These are phyloP conservation scores for Inga oerstediana DNA, from an alignment of 306 rosid species.

Conservation along the genomic window DNA sequence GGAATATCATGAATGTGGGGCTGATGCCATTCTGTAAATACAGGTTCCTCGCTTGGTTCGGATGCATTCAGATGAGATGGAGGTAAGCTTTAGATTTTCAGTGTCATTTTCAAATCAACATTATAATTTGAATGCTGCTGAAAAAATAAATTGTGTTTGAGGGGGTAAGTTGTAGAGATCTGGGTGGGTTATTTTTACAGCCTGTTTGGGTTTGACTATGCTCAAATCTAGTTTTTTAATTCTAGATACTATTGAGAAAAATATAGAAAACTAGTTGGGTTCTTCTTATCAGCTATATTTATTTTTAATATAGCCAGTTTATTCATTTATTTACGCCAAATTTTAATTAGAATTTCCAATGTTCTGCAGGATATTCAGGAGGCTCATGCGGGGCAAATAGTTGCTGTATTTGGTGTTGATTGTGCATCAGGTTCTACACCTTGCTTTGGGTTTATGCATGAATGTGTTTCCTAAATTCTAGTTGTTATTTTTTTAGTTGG, in stretches of 20 bases:
- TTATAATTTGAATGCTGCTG: conserved; percentile 18
- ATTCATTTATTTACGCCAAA: conserved; percentile 1
- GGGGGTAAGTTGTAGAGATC: conserved; percentile 3
- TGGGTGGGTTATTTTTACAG: neutral
- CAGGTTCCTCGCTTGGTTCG: conserved; percentile 99
- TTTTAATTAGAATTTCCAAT: conserved; percentile 20
- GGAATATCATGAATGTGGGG: conserved; percentile 23
- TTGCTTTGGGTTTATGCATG: conserved; percentile 23
- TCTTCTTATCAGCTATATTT: conserved; percentile 14
- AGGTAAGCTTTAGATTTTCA: conserved; percentile 59
- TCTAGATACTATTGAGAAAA: neutral
- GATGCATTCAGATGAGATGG: conserved; percentile 97
- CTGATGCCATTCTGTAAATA: conserved; percentile 32
- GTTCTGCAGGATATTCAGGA: conserved; percentile 84
- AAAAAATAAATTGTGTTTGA: neutral
- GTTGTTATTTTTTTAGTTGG: conserved; percentile 3
- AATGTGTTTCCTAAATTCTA: conserved; percentile 10
- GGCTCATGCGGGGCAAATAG: conserved; percentile 98
- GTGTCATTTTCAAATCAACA: conserved; percentile 6
- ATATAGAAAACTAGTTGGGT: conserved; percentile 1
- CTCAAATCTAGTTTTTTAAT: neutral
- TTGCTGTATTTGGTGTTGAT: conserved; percentile 98
- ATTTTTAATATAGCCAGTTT: conserved; percentile 1
- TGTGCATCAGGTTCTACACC: conserved; percentile 92
- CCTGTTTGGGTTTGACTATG: neutral